Evolutionary conservation across 1,139 yeast genomes (phyloP).

Genomic region (Scheffersomyces insectosa): DNA sequence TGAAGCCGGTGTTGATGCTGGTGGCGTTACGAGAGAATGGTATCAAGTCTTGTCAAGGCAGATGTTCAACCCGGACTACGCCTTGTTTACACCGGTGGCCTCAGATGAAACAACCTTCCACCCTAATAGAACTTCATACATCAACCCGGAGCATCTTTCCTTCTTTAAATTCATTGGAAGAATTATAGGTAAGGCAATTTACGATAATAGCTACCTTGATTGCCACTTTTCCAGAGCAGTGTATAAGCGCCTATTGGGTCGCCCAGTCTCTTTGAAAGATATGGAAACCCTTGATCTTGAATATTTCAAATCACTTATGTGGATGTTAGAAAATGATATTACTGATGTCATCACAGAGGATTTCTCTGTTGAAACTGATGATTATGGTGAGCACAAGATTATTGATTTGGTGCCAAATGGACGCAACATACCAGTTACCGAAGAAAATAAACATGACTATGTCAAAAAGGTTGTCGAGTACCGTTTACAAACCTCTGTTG

Average conservation of each 20-base stretch:
- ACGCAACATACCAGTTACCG: constrained; percentile 81
- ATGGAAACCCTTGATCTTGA: constrained; percentile 94
- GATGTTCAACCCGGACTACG: constrained; percentile 96
- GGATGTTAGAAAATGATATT: constrained; percentile 97
- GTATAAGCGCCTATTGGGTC: constrained; percentile 81
- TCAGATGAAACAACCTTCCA: constrained; percentile 94
- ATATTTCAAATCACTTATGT: constrained; percentile 84
- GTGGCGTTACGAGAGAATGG: constrained; percentile 98
- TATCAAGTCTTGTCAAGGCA: constrained; percentile 91
- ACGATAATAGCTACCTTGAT: constrained; percentile 83
- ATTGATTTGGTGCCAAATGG: constrained; percentile 85
- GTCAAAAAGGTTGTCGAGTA: constrained; percentile 86
- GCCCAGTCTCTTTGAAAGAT: constrained; percentile 82
- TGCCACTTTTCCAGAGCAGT: constrained; percentile 97
- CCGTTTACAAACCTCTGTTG: constrained; percentile 77
- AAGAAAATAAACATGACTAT: constrained; percentile 87
- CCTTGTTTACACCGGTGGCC: constrained; percentile 87
- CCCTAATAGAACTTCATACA: constrained; percentile 90
- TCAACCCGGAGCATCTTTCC: constrained; percentile 89
- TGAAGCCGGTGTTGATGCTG: constrained; percentile 97
- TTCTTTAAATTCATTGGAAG: constrained; percentile 95
- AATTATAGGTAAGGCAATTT: constrained; percentile 91
- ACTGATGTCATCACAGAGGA: constrained; percentile 97
- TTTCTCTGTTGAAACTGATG: constrained; percentile 90
- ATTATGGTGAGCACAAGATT: constrained; percentile 84